phyloP scores from a whole-genome alignment of 495 filamentous ascomycete genomes.

The Penicillium argentinense region DNA sequence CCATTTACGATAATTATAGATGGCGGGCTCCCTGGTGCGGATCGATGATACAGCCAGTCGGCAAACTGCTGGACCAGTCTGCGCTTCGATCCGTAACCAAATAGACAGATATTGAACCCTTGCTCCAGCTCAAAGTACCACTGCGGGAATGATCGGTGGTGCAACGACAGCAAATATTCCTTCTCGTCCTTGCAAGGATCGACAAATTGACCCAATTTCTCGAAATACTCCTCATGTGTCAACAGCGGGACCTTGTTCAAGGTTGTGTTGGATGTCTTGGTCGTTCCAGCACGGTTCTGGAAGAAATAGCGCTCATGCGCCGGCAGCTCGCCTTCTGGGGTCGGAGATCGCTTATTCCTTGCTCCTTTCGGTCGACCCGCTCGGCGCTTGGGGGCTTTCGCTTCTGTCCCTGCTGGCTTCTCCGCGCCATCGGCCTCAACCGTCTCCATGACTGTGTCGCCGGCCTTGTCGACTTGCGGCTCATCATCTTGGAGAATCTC shows the following conservation, averaged over 20 bases:
- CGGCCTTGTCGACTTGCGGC: slow-evolving; percentile 34
- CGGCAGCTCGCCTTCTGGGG: slow-evolving; percentile 75
- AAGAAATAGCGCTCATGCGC: slow-evolving; percentile 91
- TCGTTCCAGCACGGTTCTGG: slow-evolving; percentile 77
- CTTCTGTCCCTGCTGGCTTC: slow-evolving; percentile 27
- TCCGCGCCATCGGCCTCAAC: slow-evolving; percentile 34
- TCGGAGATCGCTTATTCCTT: slow-evolving; percentile 69
- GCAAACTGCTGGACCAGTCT: slow-evolving; percentile 76
- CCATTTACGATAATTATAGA: slow-evolving; percentile 87
- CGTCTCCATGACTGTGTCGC: slow-evolving; percentile 39
- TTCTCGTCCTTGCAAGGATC: slow-evolving; percentile 74
- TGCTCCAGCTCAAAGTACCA: slow-evolving; percentile 91
- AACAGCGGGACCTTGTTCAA: slow-evolving; percentile 73
- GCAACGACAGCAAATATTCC: slow-evolving; percentile 68
- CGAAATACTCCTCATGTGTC: slow-evolving; percentile 89
- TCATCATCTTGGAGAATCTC: slow-evolving; percentile 62
- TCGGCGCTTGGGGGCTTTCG: slow-evolving; percentile 55
- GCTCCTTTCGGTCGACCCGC: slow-evolving; percentile 59
- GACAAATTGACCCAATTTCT: slow-evolving; percentile 60
- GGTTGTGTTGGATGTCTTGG: slow-evolving; percentile 84
- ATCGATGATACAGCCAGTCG: slow-evolving; percentile 59
- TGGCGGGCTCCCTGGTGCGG: slow-evolving; percentile 33
- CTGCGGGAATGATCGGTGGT: slow-evolving; percentile 80
- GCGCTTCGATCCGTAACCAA: slow-evolving; percentile 89
- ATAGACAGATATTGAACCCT: slow-evolving; percentile 87